Conservation (phyloP, 2,329 filamentous ascomycete species). For the Colletotrichum coccodes region DNA sequence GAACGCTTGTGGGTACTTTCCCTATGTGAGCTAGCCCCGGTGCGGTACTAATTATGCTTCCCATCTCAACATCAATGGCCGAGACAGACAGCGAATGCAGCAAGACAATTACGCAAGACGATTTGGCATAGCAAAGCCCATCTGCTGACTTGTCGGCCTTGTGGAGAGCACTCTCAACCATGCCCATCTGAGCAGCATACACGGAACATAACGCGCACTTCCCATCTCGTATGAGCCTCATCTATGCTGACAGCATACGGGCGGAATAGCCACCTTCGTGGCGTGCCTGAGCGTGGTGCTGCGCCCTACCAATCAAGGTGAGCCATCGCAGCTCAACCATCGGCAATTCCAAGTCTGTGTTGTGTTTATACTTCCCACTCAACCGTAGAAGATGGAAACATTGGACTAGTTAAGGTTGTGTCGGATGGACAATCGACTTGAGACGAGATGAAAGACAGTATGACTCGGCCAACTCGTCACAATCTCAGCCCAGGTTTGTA, state of each 20-base stretch:
- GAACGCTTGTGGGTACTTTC: neutral
- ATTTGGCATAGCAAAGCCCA: neutral
- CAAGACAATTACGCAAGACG: conserved; percentile 10
- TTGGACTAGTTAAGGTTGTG: neutral
- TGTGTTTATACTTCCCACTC: neutral
- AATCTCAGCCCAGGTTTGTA: neutral
- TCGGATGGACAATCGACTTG: neutral
- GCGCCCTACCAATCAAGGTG: neutral
- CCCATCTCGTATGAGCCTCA: neutral
- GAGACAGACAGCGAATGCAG: neutral
- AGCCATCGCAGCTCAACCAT: neutral
- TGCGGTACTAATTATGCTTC: neutral
- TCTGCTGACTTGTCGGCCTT: neutral
- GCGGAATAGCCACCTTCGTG: neutral
- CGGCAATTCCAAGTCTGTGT: neutral
- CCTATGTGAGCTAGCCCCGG: neutral
- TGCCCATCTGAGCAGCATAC: neutral
- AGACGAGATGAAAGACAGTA: conserved; percentile 1
- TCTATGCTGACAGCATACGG: neutral
- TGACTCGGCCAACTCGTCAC: neutral
- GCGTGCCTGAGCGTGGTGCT: neutral
- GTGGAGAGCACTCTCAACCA: neutral
- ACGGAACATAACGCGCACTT: neutral
- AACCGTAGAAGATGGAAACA: neutral
- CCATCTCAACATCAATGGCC: neutral